These are phyloP conservation scores for Ammopiptanthus mongolicus DNA, from an alignment of 306 rosid species.

Conservation along the genomic window DNA sequence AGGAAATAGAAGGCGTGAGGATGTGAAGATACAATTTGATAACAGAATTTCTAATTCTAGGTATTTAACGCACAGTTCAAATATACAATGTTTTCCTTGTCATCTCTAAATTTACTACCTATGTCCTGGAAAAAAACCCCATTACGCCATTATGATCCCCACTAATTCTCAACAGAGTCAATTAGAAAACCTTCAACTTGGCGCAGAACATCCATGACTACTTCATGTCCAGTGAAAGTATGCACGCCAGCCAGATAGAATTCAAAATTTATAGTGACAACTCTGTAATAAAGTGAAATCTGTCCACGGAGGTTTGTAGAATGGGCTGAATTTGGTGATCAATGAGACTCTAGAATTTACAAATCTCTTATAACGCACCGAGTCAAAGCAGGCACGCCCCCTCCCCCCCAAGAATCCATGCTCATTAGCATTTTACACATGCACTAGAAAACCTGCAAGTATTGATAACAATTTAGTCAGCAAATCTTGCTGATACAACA, in stretches of 20 bases:
- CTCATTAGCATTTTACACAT: constrained; percentile 37
- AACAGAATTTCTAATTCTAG: constrained; percentile 45
- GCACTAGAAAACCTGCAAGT: constrained; percentile 48
- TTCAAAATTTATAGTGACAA: constrained; percentile 40
- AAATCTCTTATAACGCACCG: constrained; percentile 19
- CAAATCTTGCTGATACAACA: neutral
- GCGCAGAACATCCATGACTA: constrained; percentile 27
- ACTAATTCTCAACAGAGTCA: constrained; percentile 31
- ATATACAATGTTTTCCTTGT: constrained; percentile 52
- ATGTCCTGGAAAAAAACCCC: constrained; percentile 24
- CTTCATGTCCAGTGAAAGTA: constrained; percentile 34
- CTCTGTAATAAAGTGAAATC: constrained; percentile 26
- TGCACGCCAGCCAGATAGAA: constrained; percentile 37
- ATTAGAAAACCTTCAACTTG: constrained; percentile 24
- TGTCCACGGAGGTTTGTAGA: constrained; percentile 37
- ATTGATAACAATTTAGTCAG: constrained; percentile 7
- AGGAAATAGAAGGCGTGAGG: neutral
- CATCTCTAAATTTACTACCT: constrained; percentile 31
- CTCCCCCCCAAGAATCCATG: constrained; percentile 44
- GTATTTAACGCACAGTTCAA: constrained; percentile 40
- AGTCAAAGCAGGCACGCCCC: constrained; percentile 26
- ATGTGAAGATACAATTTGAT: constrained; percentile 23
- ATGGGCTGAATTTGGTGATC: constrained; percentile 35
- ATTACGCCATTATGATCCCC: constrained; percentile 7
- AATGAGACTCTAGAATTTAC: constrained; percentile 15